A percentile compares a stretch with the other conserved stretches of the same genome.
Conservation (phyloP, 805 yeast genomes). For the Candida argentea region DNA sequence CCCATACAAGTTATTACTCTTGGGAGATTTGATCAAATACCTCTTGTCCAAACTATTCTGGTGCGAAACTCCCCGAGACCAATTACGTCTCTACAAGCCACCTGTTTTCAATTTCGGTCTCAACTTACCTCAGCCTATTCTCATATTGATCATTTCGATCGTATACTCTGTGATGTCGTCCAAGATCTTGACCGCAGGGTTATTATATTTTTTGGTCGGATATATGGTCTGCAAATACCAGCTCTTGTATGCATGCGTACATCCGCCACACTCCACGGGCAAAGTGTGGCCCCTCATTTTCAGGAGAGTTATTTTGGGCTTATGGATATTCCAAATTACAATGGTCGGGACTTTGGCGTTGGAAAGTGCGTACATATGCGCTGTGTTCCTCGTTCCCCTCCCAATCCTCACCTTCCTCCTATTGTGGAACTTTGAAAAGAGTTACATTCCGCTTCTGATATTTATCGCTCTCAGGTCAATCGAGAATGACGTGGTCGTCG, state of each 20-base stretch:
- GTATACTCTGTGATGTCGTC: slow-evolving; percentile 86
- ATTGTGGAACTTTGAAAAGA: slow-evolving; percentile 72
- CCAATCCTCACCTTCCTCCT: slow-evolving; percentile 59
- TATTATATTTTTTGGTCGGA: slow-evolving; percentile 75
- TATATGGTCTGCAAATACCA: slow-evolving; percentile 88
- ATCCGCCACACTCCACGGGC: slow-evolving; percentile 95
- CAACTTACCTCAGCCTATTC: slow-evolving; percentile 82
- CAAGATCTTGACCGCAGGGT: slow-evolving; percentile 75
- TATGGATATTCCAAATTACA: slow-evolving; percentile 77
- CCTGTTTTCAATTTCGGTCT: slow-evolving; percentile 90
- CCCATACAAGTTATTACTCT: slow-evolving; percentile 75
- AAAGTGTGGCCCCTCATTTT: slow-evolving; percentile 90
- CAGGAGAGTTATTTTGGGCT: slow-evolving; percentile 71
- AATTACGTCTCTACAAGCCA: slow-evolving; percentile 66
- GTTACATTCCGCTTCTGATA: slow-evolving; percentile 68
- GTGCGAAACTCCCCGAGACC: slow-evolving; percentile 79
- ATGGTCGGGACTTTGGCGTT: slow-evolving; percentile 86
- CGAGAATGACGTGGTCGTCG: slow-evolving; percentile 29
- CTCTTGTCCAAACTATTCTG: slow-evolving; percentile 45
- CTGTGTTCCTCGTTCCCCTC: slow-evolving; percentile 63
- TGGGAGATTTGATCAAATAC: slow-evolving; percentile 69
- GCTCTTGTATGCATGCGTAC: slow-evolving; percentile 80
- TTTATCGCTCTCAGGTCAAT: slow-evolving; percentile 86
- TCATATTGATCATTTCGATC: slow-evolving; percentile 74
- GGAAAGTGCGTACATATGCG: slow-evolving; percentile 68